Evolutionary conservation across 352 stramenopile species (phyloP), one percentile per base, ranked within the genome.

Genomic region (Paralagenidium karlingii): DNA sequence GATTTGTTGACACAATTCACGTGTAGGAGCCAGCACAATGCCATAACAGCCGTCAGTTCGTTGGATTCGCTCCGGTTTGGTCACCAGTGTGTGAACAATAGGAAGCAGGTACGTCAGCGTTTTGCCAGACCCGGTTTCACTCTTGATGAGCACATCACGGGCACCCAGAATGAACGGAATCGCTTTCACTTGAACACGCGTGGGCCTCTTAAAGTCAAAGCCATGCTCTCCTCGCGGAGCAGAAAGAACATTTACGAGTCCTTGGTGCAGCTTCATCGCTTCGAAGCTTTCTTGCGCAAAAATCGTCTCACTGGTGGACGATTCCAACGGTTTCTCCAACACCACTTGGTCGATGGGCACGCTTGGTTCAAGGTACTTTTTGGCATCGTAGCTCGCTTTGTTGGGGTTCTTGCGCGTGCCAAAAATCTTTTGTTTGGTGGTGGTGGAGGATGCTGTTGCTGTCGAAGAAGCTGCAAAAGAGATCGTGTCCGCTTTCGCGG

Each of bases 71-170:
- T 68, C 70, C n/a, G 75, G 55, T 22, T 77, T 47, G 6, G 57
- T 46, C 44, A 88, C 73, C 11, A 96, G 56, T 22, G 83, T 74
- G 51, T 98, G 82, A 11, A 98, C 61, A 32, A 98, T 91, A 12
- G 95, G 94, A 25, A 99, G 55, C 30, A 98, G 46, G 49, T 97
- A 99, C 29, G 94, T 89, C 32, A 98, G 62, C 24, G 94, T 98
- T 55, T 99, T 99, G 34, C 94, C 94, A 3, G 76, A 96, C 18
- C 95, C 94, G 1, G 95, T 98, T 55, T 98, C 92, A 45, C 71
- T 94, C 60, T 98, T 97, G 38, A 98, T 69, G 16, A 98, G 62
- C 31, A 98, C 63, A 55, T 97, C 80, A 38, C 68, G 73, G n/a
- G 65, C 65, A 11, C 58, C 58, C 1, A 89, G 49, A 25, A 87